Evolutionary conservation across 352 stramenopile species (phyloP).

Genomic region (Phytophthora fragariae): DNA sequence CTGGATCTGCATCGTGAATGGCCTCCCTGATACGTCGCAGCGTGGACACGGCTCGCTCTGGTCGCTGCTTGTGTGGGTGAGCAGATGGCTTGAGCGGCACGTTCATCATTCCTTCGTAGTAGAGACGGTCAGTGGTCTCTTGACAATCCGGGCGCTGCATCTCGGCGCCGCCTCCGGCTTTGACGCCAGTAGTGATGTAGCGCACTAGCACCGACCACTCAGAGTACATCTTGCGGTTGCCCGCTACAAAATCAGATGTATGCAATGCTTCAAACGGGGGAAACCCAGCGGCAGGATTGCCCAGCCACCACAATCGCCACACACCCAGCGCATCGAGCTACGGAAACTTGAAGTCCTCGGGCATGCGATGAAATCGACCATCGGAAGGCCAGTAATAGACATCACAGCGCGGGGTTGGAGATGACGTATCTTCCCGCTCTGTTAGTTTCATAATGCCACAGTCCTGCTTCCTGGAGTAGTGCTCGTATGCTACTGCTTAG

Average conservation of each 20-base stretch:
- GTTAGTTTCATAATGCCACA: too few relatives aligned
- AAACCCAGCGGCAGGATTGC: conserved; percentile 1
- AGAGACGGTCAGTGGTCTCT: conserved; percentile 6
- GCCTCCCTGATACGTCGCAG: conserved; percentile 6
- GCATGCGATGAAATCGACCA: conserved; percentile 15
- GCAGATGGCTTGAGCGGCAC: background rate
- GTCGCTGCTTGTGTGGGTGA: background rate
- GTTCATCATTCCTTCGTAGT: conserved; percentile 5
- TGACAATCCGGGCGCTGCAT: background rate
- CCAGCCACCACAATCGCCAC: conserved; percentile 17
- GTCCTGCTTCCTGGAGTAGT: too few relatives aligned
- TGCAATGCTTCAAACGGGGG: conserved; percentile 6
- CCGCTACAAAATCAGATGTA: conserved; percentile 1
- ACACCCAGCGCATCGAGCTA: conserved; percentile 14
- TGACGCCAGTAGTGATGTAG: conserved; percentile 2
- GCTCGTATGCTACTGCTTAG: too few relatives aligned
- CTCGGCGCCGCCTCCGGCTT: background rate
- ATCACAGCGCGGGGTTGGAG: too few relatives aligned
- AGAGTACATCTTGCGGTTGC: conserved; percentile 16
- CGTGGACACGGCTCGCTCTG: conserved; percentile 9
- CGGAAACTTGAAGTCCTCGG: conserved; percentile 9
- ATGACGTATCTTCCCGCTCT: too few relatives aligned
- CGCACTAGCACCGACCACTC: conserved; percentile 17
- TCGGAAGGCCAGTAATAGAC: too few relatives aligned
- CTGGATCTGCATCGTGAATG: conserved; percentile 2